Percentiles rank a stretch among this genome's conserved stretches.
phyloP scores from a whole-genome alignment of 73 alveolate genomes.

The Blepharisma japonicum region DNA sequence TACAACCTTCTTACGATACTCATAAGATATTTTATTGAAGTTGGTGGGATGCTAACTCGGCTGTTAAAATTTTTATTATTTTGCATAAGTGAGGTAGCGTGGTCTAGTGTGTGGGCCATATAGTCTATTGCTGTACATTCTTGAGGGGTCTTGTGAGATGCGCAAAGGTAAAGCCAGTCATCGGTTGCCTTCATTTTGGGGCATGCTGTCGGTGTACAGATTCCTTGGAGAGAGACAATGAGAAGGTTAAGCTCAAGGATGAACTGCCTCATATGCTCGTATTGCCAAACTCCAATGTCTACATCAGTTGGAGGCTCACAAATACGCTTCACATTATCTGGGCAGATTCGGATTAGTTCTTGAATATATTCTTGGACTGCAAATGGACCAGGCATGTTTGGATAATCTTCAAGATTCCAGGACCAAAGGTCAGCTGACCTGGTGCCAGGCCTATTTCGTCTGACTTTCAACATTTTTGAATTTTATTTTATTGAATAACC shows the following conservation, averaged over 20 bases:
- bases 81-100: slow-evolving; percentile 86
- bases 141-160: slow-evolving; percentile 95
- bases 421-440: slow-evolving; percentile 92
- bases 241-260: slow-evolving; percentile 89
- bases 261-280: slow-evolving; percentile 95
- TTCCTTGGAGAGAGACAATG: slow-evolving; percentile 90
- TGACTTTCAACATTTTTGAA: slow-evolving; percentile 39
- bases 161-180: slow-evolving; percentile 97
- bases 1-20: slow-evolving; percentile 93
- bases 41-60: slow-evolving; percentile 2
- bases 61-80: slow-evolving; percentile 80
- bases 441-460: slow-evolving; percentile 97
- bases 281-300: slow-evolving; percentile 94
- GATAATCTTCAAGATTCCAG: slow-evolving; percentile 94
- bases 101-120: slow-evolving; percentile 95
- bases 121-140: slow-evolving; percentile 98
- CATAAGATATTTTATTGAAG: slow-evolving; percentile 39
- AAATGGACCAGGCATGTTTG: slow-evolving; percentile 94
- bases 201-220: slow-evolving; percentile 92
- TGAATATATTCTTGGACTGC: slow-evolving; percentile 97
- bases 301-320: slow-evolving; percentile 94
- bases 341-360: slow-evolving; percentile 88
- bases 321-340: slow-evolving; percentile 85
- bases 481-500: no score
- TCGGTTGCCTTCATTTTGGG: slow-evolving; percentile 98